Conservation (phyloP, 768 basidiomycete species). For the Amanita pseudoporphyria region DNA sequence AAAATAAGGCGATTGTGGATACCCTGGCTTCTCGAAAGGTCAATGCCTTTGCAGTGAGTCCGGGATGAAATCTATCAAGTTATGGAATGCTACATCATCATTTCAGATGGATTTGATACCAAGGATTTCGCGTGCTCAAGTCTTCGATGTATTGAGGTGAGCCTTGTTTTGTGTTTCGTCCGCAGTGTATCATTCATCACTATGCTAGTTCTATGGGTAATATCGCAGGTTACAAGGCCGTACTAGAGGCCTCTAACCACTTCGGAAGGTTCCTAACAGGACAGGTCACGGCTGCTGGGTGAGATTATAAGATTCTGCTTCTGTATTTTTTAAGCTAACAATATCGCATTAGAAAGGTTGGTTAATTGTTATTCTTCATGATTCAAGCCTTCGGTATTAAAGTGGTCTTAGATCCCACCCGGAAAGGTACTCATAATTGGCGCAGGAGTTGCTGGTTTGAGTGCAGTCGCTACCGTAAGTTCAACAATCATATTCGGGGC, state of each 20-base stretch:
- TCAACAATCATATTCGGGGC: background rate
- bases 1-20: constrained; percentile 71
- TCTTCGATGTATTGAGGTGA: constrained; percentile 81
- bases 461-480: constrained; percentile 75
- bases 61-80: background rate
- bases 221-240: constrained; percentile 89
- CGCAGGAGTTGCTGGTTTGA: constrained; percentile 82
- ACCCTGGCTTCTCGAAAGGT: constrained; percentile 54
- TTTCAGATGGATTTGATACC: constrained; percentile 81
- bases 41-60: constrained; percentile 59
- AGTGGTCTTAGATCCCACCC: constrained; percentile 55
- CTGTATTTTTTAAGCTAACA: constrained; percentile 13
- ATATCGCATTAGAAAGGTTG: background rate
- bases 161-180: constrained; percentile 7
- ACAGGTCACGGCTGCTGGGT: constrained; percentile 88
- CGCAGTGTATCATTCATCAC: constrained; percentile 2
- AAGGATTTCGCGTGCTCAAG: constrained; percentile 83
- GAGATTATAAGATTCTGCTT: constrained; percentile 20
- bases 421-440: constrained; percentile 84
- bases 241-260: constrained; percentile 82
- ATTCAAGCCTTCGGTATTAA: background rate
- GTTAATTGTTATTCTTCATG: background rate
- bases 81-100: background rate
- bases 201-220: constrained; percentile 79
- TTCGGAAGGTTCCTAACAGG: constrained; percentile 87